A percentile compares a stretch with the other conserved stretches of the same genome.
These are phyloP conservation scores for Teratosphaeria zuluensis DNA, from an alignment of 2,329 filamentous ascomycete genomes.

Conservation along the genomic window DNA sequence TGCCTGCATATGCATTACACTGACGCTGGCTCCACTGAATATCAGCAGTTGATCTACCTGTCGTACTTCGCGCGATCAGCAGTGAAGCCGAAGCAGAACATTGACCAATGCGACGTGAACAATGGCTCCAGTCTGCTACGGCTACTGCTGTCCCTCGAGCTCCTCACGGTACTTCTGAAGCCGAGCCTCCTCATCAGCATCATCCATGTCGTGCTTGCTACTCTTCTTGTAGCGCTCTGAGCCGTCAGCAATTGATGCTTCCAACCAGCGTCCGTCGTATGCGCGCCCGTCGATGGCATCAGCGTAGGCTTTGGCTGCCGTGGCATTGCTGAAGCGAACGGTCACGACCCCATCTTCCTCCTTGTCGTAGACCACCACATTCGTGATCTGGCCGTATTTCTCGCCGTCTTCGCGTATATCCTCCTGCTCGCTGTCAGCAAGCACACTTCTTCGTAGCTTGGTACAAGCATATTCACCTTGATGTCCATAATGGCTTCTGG, in stretches of 20 bases:
- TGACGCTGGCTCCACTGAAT: background rate
- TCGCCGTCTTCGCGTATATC: slow-evolving; percentile 85
- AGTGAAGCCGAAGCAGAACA: background rate
- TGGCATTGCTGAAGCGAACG: slow-evolving; percentile 66
- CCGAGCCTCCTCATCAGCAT: slow-evolving; percentile 9
- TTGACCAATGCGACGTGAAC: background rate
- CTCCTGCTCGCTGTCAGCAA: slow-evolving; percentile 35
- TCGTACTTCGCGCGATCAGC: background rate
- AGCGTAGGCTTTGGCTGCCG: slow-evolving; percentile 64
- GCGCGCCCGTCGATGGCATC: slow-evolving; percentile 62
- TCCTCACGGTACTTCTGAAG: slow-evolving; percentile 16
- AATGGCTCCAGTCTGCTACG: background rate
- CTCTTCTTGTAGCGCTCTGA: slow-evolving; percentile 63
- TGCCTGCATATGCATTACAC: background rate
- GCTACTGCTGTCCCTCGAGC: slow-evolving; percentile 13
- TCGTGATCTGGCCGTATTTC: slow-evolving; percentile 80
- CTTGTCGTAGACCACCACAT: slow-evolving; percentile 80
- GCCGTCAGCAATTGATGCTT: slow-evolving; percentile 46
- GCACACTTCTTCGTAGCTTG: background rate
- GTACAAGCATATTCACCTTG: slow-evolving; percentile 40
- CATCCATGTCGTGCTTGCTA: slow-evolving; percentile 29
- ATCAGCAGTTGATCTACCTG: background rate
- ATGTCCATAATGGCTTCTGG: slow-evolving; percentile 76
- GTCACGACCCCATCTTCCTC: slow-evolving; percentile 78
- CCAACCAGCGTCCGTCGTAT: slow-evolving; percentile 63